Evolutionary conservation across 2,329 filamentous ascomycete species (phyloP).

Genomic region (Fusarium brachygibbosum): DNA sequence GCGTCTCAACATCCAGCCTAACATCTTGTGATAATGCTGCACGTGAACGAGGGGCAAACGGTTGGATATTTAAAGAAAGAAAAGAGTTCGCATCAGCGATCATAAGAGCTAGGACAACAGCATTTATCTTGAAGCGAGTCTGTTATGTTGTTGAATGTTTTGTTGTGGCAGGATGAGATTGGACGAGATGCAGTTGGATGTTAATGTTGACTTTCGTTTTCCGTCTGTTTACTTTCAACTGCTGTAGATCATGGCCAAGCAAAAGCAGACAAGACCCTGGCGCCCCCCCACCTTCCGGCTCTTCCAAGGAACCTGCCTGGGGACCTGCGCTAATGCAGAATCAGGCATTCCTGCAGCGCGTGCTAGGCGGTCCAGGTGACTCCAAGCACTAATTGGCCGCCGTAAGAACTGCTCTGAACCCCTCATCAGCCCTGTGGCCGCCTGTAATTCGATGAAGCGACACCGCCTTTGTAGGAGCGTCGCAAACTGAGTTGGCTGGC

Average conservation of each 20-base stretch:
- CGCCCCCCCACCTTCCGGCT: constrained; percentile 14
- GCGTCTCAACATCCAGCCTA: constrained; percentile 70
- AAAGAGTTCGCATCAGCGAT: constrained; percentile 31
- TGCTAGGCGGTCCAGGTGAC: constrained; percentile 13
- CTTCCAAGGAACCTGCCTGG: not conserved
- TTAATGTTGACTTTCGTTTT: constrained; percentile 40
- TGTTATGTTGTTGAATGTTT: constrained; percentile 14
- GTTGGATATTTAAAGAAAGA: constrained; percentile 1
- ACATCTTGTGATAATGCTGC: constrained; percentile 57
- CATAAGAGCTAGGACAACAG: constrained; percentile 11
- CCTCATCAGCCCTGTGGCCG: constrained; percentile 45
- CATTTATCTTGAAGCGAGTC: constrained; percentile 30
- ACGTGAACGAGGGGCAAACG: constrained; percentile 6
- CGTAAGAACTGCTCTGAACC: constrained; percentile 38
- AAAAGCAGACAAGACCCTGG: constrained; percentile 15
- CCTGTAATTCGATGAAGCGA: constrained; percentile 46
- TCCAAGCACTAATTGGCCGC: constrained; percentile 36
- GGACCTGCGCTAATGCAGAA: constrained; percentile 47
- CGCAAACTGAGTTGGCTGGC: constrained; percentile 22
- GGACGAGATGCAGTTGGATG: constrained; percentile 22
- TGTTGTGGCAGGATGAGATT: constrained; percentile 34
- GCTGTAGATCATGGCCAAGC: constrained; percentile 25
- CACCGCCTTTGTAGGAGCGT: constrained; percentile 43
- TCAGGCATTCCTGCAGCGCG: constrained; percentile 43
- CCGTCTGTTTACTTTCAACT: constrained; percentile 41